Conservation (phyloP, 768 basidiomycete genomes). For the Agrocybe chaxingu region DNA sequence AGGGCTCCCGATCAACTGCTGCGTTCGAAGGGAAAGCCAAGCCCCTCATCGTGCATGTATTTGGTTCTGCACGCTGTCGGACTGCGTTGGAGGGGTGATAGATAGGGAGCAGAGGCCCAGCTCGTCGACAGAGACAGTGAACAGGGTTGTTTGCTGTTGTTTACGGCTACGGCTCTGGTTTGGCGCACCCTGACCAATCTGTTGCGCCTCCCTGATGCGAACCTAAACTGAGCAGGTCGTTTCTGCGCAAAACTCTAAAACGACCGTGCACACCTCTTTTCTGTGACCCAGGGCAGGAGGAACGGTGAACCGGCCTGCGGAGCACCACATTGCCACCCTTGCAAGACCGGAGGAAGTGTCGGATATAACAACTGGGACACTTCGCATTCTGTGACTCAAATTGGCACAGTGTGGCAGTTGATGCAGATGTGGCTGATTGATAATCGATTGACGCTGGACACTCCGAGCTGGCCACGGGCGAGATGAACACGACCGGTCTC, state of each 20-base stretch:
- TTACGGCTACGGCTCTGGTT: slow-evolving; percentile 20
- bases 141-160: slow-evolving; percentile 38
- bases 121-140: slow-evolving; percentile 43
- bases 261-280: not conserved
- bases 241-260: not conserved
- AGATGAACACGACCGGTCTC: not conserved
- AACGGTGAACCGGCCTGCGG: no score
- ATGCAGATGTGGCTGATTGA: not conserved
- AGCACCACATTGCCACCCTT: no score
- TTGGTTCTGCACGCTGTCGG: slow-evolving; percentile 8
- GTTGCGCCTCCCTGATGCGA: slow-evolving; percentile 14
- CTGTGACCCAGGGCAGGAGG: no score
- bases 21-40: slow-evolving; percentile 52
- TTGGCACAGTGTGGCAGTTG: not conserved
- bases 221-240: slow-evolving; percentile 4
- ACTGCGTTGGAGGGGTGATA: slow-evolving; percentile 10
- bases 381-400: not conserved
- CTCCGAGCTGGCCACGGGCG: not conserved
- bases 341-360: not conserved
- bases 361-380: not conserved
- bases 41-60: slow-evolving; percentile 50
- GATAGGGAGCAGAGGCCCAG: slow-evolving; percentile 14
- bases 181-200: slow-evolving; percentile 17
- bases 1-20: slow-evolving; percentile 49
- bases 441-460: slow-evolving; percentile 7